A percentile compares a stretch with the other conserved stretches of the same genome.
phyloP scores from a whole-genome alignment of 2,329 filamentous ascomycete species.

The Ophiostoma fasciatum region DNA sequence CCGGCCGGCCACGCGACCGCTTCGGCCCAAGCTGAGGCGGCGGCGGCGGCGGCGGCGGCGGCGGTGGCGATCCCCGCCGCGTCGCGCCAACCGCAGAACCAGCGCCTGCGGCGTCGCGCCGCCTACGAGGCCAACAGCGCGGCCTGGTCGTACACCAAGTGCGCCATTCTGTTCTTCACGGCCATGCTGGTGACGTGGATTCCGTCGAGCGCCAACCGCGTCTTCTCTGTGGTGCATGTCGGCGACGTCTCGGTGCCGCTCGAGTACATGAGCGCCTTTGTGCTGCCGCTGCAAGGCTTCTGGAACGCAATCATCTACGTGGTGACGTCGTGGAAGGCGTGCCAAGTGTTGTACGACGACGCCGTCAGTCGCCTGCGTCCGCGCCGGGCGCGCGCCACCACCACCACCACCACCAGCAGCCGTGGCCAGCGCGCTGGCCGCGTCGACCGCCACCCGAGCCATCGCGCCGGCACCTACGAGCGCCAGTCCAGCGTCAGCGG shows the following conservation, averaged over 20 bases:
- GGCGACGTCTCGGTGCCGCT: constrained; percentile 39
- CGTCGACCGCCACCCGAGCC: constrained; percentile 10
- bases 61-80: neutral
- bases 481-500: constrained; percentile 4
- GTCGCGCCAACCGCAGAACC: constrained; percentile 11
- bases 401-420: neutral
- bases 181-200: constrained; percentile 62
- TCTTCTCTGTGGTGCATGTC: constrained; percentile 51
- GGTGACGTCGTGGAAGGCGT: constrained; percentile 51
- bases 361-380: constrained; percentile 15
- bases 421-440: constrained; percentile 7
- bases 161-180: constrained; percentile 55
- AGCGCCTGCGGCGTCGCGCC: constrained; percentile 20
- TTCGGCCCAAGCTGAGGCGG: neutral
- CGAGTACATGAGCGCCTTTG: constrained; percentile 55
- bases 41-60: neutral
- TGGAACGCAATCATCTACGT: constrained; percentile 74
- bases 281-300: constrained; percentile 68
- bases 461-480: constrained; percentile 1
- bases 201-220: constrained; percentile 61
- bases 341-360: constrained; percentile 31
- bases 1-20: neutral
- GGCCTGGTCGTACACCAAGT: constrained; percentile 56
- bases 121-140: constrained; percentile 43
- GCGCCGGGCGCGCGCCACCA: no score